Conservation (phyloP, 2,329 filamentous ascomycete species). For the Monilinia vaccinii-corymbosi region DNA sequence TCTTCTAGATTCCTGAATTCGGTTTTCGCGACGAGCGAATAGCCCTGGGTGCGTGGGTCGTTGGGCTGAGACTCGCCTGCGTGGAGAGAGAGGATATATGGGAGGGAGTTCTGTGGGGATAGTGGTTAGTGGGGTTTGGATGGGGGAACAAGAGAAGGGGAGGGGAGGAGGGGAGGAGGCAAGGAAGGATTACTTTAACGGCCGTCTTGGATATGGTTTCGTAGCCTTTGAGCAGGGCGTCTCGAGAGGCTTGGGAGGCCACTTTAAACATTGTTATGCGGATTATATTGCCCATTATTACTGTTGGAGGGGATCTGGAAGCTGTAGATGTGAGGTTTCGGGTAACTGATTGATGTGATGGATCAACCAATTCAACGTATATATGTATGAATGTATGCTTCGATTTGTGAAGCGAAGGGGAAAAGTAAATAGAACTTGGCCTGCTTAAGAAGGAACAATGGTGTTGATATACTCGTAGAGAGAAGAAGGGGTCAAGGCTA, state of each 20-base stretch:
- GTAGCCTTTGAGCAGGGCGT: conserved; percentile 34
- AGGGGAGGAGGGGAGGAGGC: neutral
- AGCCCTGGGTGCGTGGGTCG: conserved; percentile 45
- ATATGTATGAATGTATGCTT: neutral
- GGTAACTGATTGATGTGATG: neutral
- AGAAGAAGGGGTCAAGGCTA: neutral
- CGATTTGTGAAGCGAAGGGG: neutral
- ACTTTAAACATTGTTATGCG: conserved; percentile 46
- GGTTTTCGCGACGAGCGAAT: conserved; percentile 43
- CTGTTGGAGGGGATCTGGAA: neutral
- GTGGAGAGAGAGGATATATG: conserved; percentile 45
- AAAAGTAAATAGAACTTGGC: neutral
- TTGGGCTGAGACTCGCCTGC: conserved; percentile 37
- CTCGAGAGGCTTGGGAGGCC: conserved; percentile 36
- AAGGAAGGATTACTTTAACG: conserved; percentile 31
- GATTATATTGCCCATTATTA: conserved; percentile 30
- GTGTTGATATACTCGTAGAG: neutral
- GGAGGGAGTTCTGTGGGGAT: conserved; percentile 41
- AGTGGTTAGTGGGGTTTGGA: conserved; percentile 35
- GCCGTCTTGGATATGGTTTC: conserved; percentile 30
- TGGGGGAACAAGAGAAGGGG: conserved; percentile 37
- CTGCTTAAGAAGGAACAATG: neutral
- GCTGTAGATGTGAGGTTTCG: conserved; percentile 15
- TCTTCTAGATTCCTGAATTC: conserved; percentile 46
- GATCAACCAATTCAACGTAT: neutral